Conservation (phyloP, 1,139 yeast genomes). For the Tardiomyces depauwii region DNA sequence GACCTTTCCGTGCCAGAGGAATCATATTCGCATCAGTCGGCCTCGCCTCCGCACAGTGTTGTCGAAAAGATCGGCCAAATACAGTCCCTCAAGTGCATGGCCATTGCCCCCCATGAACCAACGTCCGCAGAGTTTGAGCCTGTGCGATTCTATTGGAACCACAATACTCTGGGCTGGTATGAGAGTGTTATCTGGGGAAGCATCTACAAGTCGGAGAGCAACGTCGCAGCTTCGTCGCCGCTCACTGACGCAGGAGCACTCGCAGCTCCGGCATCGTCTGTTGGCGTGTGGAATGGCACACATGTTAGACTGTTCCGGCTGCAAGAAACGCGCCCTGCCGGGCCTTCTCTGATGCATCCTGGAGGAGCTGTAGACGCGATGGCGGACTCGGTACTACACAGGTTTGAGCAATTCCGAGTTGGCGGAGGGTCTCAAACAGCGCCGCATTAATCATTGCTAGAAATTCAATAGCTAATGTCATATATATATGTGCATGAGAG, state of each 20-base stretch:
- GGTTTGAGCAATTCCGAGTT: constrained; percentile 10
- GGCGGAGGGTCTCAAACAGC: no score
- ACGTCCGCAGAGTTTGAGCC: constrained; percentile 29
- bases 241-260: constrained; percentile 7
- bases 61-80: no score
- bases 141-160: constrained; percentile 50
- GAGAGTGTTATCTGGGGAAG: constrained; percentile 55
- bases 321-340: constrained; percentile 31
- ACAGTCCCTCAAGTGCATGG: no score
- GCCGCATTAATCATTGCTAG: no score
- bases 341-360: constrained; percentile 31
- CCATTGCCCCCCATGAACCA: no score
- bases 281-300: constrained; percentile 49
- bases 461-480: no score
- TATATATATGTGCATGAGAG: no score
- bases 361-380: constrained; percentile 42
- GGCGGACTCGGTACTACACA: constrained; percentile 32
- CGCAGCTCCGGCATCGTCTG: constrained; percentile 6
- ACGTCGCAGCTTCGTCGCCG: constrained; percentile 4
- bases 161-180: constrained; percentile 67
- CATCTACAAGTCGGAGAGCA: constrained; percentile 39
- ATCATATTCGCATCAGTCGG: no score
- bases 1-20: no score
- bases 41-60: no score
- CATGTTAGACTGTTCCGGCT: constrained; percentile 49